These are phyloP conservation scores for Cadophora sp. DNA, from an alignment of 2,329 filamentous ascomycete genomes.

Conservation along the genomic window DNA sequence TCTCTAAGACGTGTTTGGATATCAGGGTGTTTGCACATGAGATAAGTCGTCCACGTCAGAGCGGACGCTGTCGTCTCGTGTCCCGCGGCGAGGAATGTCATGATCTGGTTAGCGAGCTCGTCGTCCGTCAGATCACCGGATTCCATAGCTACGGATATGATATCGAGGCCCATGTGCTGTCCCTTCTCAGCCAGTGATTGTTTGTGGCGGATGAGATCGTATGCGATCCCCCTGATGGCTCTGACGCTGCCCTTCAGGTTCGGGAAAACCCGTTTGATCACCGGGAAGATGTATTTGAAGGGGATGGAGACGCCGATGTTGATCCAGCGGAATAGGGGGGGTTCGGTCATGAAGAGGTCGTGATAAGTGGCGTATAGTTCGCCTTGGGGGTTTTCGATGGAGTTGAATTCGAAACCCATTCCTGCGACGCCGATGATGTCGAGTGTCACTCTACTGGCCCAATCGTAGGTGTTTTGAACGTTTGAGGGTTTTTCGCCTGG, in stretches of 20 bases:
- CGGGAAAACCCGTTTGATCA: neutral
- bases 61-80: constrained; percentile 81
- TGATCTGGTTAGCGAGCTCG: constrained; percentile 82
- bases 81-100: constrained; percentile 85
- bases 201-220: constrained; percentile 74
- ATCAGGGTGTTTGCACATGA: constrained; percentile 68
- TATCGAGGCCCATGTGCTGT: constrained; percentile 67
- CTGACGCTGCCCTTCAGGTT: constrained; percentile 53
- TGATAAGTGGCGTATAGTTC: constrained; percentile 64
- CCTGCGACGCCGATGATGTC: constrained; percentile 79
- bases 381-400: constrained; percentile 65
- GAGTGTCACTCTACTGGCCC: constrained; percentile 71
- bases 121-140: constrained; percentile 79
- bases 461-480: constrained; percentile 44
- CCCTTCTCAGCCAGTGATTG: constrained; percentile 59
- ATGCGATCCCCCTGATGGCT: constrained; percentile 69
- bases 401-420: constrained; percentile 72
- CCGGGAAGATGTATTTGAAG: constrained; percentile 46
- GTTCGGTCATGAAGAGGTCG: constrained; percentile 55
- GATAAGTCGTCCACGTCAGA: constrained; percentile 75
- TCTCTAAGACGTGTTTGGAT: constrained; percentile 70
- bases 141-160: constrained; percentile 79
- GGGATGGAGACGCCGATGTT: constrained; percentile 57
- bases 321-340: constrained; percentile 9
- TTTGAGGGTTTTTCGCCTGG: neutral